Percentiles rank a stretch among this genome's conserved stretches.
Evolutionary conservation across 2,329 filamentous ascomycete genomes (phyloP).

Genomic region (Diaporthe velutina): DNA sequence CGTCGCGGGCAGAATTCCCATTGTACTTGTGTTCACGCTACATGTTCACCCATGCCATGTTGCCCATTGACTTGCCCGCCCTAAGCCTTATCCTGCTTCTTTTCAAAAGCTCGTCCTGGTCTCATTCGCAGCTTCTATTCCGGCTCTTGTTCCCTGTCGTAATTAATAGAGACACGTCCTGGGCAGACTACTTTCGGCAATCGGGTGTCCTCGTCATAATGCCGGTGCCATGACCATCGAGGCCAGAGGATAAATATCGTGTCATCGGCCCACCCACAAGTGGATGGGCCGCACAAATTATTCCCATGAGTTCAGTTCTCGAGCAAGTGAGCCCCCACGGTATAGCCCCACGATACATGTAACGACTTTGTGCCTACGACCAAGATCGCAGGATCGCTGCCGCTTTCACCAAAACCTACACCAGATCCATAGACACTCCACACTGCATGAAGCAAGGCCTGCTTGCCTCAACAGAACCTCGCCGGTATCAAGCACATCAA

Average conservation of each 20-base stretch:
- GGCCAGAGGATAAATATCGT: slow-evolving; percentile 29
- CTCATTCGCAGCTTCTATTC: slow-evolving; percentile 25
- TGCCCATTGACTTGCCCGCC: slow-evolving; percentile 6
- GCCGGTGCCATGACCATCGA: slow-evolving; percentile 16
- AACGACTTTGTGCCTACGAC: slow-evolving; percentile 1
- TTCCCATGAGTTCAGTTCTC: slow-evolving; percentile 27
- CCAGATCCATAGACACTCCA: background rate
- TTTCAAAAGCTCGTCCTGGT: slow-evolving; percentile 12
- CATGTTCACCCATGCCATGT: slow-evolving; percentile 20
- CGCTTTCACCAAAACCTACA: background rate
- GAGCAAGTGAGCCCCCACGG: slow-evolving; percentile 17
- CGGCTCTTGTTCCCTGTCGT: slow-evolving; percentile 27
- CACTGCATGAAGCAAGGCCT: background rate
- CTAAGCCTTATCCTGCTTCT: slow-evolving; percentile 26
- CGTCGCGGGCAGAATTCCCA: slow-evolving; percentile 9
- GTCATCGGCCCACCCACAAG: slow-evolving; percentile 28
- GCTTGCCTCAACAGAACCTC: background rate
- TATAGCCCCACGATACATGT: slow-evolving; percentile 6
- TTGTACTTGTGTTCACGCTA: background rate
- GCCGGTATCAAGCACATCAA: slow-evolving; percentile 1
- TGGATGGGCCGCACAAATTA: slow-evolving; percentile 22
- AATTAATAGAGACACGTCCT: slow-evolving; percentile 24
- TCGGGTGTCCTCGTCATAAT: slow-evolving; percentile 23
- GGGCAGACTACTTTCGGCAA: slow-evolving; percentile 31
- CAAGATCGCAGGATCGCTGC: slow-evolving; percentile 9